Base-by-base conservation (phyloP, 1,284 basidiomycete species). In the Malassezia psittaci region DNA sequence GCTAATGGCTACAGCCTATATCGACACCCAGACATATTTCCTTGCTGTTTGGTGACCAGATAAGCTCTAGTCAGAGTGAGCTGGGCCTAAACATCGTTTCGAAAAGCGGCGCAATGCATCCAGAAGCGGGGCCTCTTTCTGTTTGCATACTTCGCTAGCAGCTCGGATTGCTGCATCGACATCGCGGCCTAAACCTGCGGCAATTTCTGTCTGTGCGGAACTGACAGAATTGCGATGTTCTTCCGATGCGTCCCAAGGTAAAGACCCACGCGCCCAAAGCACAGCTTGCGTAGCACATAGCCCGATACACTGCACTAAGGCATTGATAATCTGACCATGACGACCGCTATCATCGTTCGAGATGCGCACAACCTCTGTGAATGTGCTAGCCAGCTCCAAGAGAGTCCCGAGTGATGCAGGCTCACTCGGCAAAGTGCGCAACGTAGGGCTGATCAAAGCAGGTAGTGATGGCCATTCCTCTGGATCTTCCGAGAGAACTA, bases 401-500 rank as follows among this genome's bases (percentile, higher is more conserved):
- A 73, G 58, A 15, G 71, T 73, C 36, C 71, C 71, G 7, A 71
- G 55, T 11, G 69, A 69, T n/a, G 68, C 64, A 3, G 63, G 59
- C 29, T 55, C 52, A 5, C 52, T 52, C 2, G 69, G 60, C 16
- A 59, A 54, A 1, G 63, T 68, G 32, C 68, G 60, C 3, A 69
- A 59, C 19, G 63, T 63, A 11, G 63, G 66, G 7, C 50, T 38
- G 45, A 51, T 40, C 40, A 64, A 42, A 15, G 60, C 60, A 34
- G 48, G 79, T 32, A 87, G 78, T 2, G 83, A 62, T 6, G 83
- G 81, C 83, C 86, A 88, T 48, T 85, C 84, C 36, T 84, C 83
- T 47, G 81, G 78, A 21, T 84, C 82, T 38, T 79, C 80, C 45
- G 82, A 75, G 47, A 94, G 78, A 6, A 87, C 81, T 4, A 76